These are phyloP conservation scores for Gelatoporia subvermispora DNA, from an alignment of 768 basidiomycete species.

Conservation along the genomic window DNA sequence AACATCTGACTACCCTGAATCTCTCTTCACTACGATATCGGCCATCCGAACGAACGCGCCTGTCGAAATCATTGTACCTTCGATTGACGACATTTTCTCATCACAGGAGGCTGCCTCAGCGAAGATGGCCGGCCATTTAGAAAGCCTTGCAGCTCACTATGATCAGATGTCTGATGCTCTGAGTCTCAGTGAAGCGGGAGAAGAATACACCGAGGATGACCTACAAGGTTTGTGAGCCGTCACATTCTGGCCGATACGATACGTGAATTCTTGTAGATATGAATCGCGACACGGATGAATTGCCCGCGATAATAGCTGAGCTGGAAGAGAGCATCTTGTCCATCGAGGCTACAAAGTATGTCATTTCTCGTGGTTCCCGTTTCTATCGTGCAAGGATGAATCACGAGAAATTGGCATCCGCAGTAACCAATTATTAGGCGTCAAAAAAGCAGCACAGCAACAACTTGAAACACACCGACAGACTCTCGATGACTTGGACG, in stretches of 20 bases:
- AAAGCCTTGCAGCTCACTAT: constrained; percentile 70
- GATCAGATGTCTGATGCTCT: constrained; percentile 70
- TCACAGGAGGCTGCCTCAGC: constrained; percentile 53
- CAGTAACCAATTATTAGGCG: constrained; percentile 48
- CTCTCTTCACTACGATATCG: constrained; percentile 48
- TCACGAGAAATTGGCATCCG: background rate
- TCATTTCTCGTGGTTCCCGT: constrained; percentile 1
- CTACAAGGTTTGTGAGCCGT: constrained; percentile 44
- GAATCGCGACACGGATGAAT: constrained; percentile 75
- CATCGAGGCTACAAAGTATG: constrained; percentile 58
- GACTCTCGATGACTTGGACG: constrained; percentile 63
- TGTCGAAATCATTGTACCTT: constrained; percentile 26
- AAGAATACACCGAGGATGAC: constrained; percentile 63
- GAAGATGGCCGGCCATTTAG: constrained; percentile 70
- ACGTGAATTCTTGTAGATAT: constrained; percentile 46
- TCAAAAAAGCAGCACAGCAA: constrained; percentile 39
- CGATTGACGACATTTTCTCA: constrained; percentile 45
- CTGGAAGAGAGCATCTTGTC: constrained; percentile 52
- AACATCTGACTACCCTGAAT: constrained; percentile 67
- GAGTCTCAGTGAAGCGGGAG: constrained; percentile 65
- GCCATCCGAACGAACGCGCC: constrained; percentile 54
- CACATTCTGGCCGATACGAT: background rate
- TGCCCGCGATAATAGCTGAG: constrained; percentile 70
- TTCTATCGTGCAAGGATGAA: background rate
- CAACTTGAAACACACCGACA: constrained; percentile 43